phyloP scores from a whole-genome alignment of 805 yeast genomes.

The Lachancea quebecensis region DNA sequence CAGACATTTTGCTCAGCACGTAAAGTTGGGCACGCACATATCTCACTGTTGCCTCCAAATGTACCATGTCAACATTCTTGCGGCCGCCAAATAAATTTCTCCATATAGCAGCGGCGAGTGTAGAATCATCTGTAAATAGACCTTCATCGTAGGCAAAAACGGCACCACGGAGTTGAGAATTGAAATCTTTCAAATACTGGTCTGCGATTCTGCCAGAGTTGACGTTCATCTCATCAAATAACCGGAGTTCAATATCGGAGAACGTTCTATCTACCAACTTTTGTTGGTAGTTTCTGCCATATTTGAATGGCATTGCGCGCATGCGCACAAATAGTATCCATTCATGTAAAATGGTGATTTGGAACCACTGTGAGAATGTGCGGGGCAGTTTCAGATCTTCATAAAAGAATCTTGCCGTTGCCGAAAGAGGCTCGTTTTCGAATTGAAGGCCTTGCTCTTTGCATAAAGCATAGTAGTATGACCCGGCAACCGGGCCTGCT shows the following conservation, averaged over 20 bases:
- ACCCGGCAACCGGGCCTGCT: slow-evolving; percentile 93
- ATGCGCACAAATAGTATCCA: slow-evolving; percentile 93
- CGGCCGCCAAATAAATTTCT: slow-evolving; percentile 88
- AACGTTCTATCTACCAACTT: slow-evolving; percentile 84
- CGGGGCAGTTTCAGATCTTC: slow-evolving; percentile 74
- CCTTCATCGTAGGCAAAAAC: slow-evolving; percentile 93
- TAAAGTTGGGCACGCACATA: slow-evolving; percentile 86
- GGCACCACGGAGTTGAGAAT: slow-evolving; percentile 82
- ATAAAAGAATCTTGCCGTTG: slow-evolving; percentile 77
- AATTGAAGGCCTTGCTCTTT: slow-evolving; percentile 75
- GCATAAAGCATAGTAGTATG: slow-evolving; percentile 78
- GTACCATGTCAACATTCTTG: slow-evolving; percentile 70
- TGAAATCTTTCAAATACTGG: slow-evolving; percentile 81
- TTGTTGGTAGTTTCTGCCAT: slow-evolving; percentile 86
- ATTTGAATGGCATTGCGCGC: slow-evolving; percentile 91
- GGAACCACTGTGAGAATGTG: slow-evolving; percentile 95
- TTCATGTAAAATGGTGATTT: slow-evolving; percentile 79
- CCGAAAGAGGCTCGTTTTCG: slow-evolving; percentile 64
- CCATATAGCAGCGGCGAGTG: slow-evolving; percentile 75
- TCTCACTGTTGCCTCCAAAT: slow-evolving; percentile 81
- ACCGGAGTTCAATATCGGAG: slow-evolving; percentile 79
- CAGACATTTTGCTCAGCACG: slow-evolving; percentile 77
- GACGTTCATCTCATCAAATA: slow-evolving; percentile 82
- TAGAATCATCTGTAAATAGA: slow-evolving; percentile 67
- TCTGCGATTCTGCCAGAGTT: slow-evolving; percentile 75